Percentiles rank a stretch among this genome's conserved stretches.
phyloP scores from a whole-genome alignment of 2,329 filamentous ascomycete species.

The Nannizziopsis barbatae region DNA sequence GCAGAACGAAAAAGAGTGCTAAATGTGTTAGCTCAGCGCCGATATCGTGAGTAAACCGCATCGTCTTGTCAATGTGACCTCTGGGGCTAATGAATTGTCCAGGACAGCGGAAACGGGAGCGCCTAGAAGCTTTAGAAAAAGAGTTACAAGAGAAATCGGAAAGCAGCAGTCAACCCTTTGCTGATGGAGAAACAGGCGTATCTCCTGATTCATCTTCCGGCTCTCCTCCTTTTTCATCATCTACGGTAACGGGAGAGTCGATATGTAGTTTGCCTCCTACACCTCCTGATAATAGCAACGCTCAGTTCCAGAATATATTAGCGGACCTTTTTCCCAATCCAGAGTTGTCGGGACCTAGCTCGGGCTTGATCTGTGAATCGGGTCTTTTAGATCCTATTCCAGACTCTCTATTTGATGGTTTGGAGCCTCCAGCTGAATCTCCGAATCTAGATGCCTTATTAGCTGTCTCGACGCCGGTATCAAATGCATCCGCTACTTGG shows the following conservation, averaged over 20 bases:
- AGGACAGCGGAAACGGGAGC: constrained; percentile 22
- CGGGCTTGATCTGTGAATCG: constrained; percentile 2
- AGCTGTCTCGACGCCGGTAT: neutral
- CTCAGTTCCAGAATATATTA: neutral
- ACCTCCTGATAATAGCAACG: neutral
- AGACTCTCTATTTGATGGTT: neutral
- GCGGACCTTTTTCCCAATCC: neutral
- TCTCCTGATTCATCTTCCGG: neutral
- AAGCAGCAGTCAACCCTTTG: neutral
- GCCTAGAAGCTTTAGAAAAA: constrained; percentile 21
- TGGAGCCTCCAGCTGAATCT: constrained; percentile 8
- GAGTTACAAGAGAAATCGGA: constrained; percentile 10
- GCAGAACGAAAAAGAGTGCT: constrained; percentile 44
- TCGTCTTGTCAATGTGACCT: neutral
- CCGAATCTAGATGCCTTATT: constrained; percentile 7
- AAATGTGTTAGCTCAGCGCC: constrained; percentile 44
- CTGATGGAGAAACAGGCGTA: neutral
- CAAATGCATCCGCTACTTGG: constrained; percentile 9
- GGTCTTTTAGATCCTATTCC: constrained; percentile 3
- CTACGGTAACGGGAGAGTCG: neutral
- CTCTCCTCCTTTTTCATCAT: neutral
- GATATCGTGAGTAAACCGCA: constrained; percentile 35
- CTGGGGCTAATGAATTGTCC: neutral
- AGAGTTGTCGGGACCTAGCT: neutral
- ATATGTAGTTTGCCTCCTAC: neutral